Base-by-base conservation (phyloP, 495 filamentous ascomycete species). In the Penicilliopsis zonata region DNA sequence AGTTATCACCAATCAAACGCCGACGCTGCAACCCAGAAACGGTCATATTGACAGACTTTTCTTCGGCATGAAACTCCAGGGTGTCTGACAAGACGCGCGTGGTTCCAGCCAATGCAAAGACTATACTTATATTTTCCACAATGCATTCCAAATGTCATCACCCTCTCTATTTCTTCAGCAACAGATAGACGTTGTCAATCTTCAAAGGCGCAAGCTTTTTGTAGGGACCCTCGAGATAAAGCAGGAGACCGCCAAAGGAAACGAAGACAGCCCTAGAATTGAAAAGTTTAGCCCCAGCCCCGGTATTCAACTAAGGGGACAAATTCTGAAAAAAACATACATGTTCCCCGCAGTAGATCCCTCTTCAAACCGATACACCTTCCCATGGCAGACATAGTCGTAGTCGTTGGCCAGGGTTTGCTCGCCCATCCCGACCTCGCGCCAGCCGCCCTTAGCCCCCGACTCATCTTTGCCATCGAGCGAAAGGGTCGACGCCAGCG, bases 351-450 rank as follows among this genome's bases (percentile, higher is more conserved):
- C 75, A 42, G 80, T 76, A 7, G 70, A 63, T 26, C 72, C 82
- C 53, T 95, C 90, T 59, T 92, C 86, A 53, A 96, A 95, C 44
- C 86, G 78, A 64, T 99, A 99, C 20, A 94, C 79, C 74, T 95
- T 96, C 38, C 90, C 90, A 57, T 94, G 76, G 57, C 86, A 94
- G 28, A 96, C 90, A 54, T 99, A 99, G 46, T 99, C 92, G 39
- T 76, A 99, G 55, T 82, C 76, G 53, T 96, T 86, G 13, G 90
- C 86, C 23, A 99, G 63, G 8, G 74, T 83, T 31, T 72, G 59
- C 51, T 93, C 85, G 18, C 72, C 77, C 53, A 74, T 67, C 42
- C 65, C 69, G 16, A 78, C 67, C 30, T 86, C 81, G 49, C 84
- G 75, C 86, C 86, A 94, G 27, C 86, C 81, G 2, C 44, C 44